These are phyloP conservation scores for Colletotrichum sp. DNA, from an alignment of 2,329 filamentous ascomycete genomes.

Conservation along the genomic window DNA sequence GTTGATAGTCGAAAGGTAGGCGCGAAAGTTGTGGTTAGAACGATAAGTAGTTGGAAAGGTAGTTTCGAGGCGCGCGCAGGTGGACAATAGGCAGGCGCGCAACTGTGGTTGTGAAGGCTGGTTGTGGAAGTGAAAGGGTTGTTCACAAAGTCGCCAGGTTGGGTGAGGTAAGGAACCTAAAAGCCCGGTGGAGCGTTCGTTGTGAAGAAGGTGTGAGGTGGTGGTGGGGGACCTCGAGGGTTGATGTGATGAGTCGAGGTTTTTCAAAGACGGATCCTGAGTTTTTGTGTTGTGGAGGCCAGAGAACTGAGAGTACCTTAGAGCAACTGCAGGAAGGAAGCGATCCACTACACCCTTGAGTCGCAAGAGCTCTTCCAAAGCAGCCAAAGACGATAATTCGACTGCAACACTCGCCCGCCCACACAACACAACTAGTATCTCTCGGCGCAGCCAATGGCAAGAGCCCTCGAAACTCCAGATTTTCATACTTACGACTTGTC, in stretches of 20 bases:
- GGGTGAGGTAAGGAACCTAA: neutral
- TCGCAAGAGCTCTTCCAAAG: neutral
- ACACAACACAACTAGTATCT: neutral
- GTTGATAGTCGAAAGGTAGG: neutral
- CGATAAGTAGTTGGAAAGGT: neutral
- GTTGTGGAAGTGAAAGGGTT: neutral
- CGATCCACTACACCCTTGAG: neutral
- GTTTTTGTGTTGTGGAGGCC: neutral
- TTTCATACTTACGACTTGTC: constrained; percentile 15
- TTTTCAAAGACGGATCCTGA: neutral
- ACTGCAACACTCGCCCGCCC: neutral
- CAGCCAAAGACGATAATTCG: neutral
- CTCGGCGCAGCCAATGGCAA: neutral
- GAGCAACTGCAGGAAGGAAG: neutral
- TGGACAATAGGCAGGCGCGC: neutral
- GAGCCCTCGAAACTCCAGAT: neutral
- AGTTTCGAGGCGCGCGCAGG: neutral
- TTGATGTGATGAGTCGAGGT: neutral
- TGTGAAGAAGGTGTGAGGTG: neutral
- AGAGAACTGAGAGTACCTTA: neutral
- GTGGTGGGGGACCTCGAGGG: neutral
- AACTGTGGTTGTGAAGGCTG: neutral
- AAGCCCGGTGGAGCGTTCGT: neutral
- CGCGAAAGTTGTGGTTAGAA: neutral
- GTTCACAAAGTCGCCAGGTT: neutral